These are phyloP conservation scores for Candida dendrica DNA, from an alignment of 805 yeast species.

Conservation along the genomic window DNA sequence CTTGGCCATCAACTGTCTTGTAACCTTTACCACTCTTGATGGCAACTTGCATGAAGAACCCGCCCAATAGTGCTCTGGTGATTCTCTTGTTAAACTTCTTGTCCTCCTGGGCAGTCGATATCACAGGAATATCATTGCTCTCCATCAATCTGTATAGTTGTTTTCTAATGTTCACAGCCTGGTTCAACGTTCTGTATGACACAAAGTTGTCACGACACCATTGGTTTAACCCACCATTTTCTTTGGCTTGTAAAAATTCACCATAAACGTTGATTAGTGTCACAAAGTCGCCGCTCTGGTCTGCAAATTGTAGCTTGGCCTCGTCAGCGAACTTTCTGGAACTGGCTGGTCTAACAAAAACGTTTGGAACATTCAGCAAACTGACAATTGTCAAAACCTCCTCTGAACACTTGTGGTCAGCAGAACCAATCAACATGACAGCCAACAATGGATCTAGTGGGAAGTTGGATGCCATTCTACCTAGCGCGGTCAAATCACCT, in stretches of 20 bases:
- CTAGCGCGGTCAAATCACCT: slow-evolving; percentile 83
- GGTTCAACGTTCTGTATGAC: slow-evolving; percentile 72
- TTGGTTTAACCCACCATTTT: slow-evolving; percentile 54
- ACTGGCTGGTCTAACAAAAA: slow-evolving; percentile 87
- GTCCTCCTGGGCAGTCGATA: slow-evolving; percentile 60
- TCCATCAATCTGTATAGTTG: slow-evolving; percentile 84
- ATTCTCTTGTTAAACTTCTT: slow-evolving; percentile 69
- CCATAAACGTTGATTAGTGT: slow-evolving; percentile 84
- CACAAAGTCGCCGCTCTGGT: slow-evolving; percentile 91
- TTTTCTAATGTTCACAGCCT: slow-evolving; percentile 80
- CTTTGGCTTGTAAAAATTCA: slow-evolving; percentile 73
- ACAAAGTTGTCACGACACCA: slow-evolving; percentile 93
- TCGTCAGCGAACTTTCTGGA: slow-evolving; percentile 90
- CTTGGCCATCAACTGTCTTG: slow-evolving; percentile 92
- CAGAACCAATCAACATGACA: slow-evolving; percentile 83
- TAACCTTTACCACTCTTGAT: slow-evolving; percentile 87
- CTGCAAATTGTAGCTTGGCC: slow-evolving; percentile 79
- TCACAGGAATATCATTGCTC: slow-evolving; percentile 64
- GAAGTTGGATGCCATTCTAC: slow-evolving; percentile 85
- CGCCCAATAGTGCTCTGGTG: slow-evolving; percentile 81
- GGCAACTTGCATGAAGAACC: slow-evolving; percentile 97
- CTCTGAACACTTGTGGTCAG: slow-evolving; percentile 79
- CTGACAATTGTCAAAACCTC: slow-evolving; percentile 87
- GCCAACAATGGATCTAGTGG: slow-evolving; percentile 96
- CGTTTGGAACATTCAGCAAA: slow-evolving; percentile 84